Conservation (phyloP, 441 rosid genomes). For the Adansonia madagascariensis region DNA sequence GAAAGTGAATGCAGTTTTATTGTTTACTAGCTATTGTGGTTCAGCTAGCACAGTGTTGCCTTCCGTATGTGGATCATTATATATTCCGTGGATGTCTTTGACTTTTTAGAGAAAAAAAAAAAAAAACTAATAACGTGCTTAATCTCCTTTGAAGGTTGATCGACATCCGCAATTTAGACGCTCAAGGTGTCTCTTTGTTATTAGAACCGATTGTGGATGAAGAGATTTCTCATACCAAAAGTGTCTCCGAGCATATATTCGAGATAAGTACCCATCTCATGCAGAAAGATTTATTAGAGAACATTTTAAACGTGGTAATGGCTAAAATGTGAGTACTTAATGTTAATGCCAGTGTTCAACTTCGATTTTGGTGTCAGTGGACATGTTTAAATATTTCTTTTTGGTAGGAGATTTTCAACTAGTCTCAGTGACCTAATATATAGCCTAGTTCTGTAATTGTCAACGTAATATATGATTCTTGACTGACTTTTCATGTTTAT, state of each 20-base stretch:
- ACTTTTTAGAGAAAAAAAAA: too few species aligned
- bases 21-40: neutral
- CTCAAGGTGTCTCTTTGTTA: conserved; percentile 76
- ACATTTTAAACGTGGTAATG: conserved; percentile 8
- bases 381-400: neutral
- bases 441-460: conserved; percentile 33
- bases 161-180: conserved; percentile 72
- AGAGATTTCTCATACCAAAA: conserved; percentile 86
- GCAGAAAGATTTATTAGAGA: conserved; percentile 61
- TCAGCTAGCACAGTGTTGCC: neutral
- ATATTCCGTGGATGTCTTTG: neutral
- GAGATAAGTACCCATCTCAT: conserved; percentile 60
- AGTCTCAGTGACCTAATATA: neutral
- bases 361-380: neutral
- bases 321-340: neutral
- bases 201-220: conserved; percentile 81
- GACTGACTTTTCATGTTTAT: conserved; percentile 33
- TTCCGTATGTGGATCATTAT: neutral
- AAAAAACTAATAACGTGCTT: conserved; percentile 6
- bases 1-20: neutral
- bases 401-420: neutral
- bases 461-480: conserved; percentile 42
- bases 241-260: conserved; percentile 71
- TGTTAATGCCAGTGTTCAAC: neutral
- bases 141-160: conserved; percentile 59